These are phyloP conservation scores for Candida broadrunensis DNA, from an alignment of 805 yeast species.

Conservation along the genomic window DNA sequence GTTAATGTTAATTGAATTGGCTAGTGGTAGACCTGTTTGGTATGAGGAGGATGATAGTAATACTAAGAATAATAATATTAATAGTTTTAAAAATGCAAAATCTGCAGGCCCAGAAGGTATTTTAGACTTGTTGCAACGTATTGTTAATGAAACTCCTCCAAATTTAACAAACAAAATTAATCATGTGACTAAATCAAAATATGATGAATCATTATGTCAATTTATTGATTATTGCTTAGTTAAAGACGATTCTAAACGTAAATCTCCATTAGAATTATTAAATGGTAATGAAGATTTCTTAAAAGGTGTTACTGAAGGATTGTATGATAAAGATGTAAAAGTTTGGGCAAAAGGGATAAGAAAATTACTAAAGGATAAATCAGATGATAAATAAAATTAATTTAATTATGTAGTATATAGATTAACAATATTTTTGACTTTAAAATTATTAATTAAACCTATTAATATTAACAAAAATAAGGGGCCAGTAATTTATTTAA, in stretches of 20 bases:
- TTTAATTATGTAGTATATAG: slow-evolving; percentile 2
- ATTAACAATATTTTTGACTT: background rate
- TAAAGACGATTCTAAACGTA: slow-evolving; percentile 65
- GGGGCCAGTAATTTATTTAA: too few species aligned
- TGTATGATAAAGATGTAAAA: slow-evolving; percentile 34
- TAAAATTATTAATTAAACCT: background rate
- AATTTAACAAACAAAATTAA: slow-evolving; percentile 41
- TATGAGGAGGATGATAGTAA: slow-evolving; percentile 42
- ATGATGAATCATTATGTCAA: slow-evolving; percentile 50
- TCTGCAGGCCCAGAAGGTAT: slow-evolving; percentile 69
- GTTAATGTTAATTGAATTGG: slow-evolving; percentile 81
- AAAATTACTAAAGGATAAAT: slow-evolving; percentile 25
- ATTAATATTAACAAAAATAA: too few species aligned
- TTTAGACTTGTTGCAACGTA: slow-evolving; percentile 83
- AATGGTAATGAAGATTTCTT: slow-evolving; percentile 27
- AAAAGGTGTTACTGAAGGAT: slow-evolving; percentile 26
- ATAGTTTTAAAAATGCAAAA: background rate
- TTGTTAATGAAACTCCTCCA: slow-evolving; percentile 93
- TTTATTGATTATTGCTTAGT: slow-evolving; percentile 74
- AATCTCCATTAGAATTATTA: slow-evolving; percentile 70
- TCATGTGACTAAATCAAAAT: slow-evolving; percentile 22
- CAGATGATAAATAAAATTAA: slow-evolving; percentile 5
- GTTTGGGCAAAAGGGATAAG: slow-evolving; percentile 41
- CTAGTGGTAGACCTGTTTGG: slow-evolving; percentile 82
- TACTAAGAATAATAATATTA: slow-evolving; percentile 4